A percentile compares a stretch with the other conserved stretches of the same genome.
These are phyloP conservation scores for Nakazawaea anatomiae DNA, from an alignment of 805 yeast species.

Conservation along the genomic window DNA sequence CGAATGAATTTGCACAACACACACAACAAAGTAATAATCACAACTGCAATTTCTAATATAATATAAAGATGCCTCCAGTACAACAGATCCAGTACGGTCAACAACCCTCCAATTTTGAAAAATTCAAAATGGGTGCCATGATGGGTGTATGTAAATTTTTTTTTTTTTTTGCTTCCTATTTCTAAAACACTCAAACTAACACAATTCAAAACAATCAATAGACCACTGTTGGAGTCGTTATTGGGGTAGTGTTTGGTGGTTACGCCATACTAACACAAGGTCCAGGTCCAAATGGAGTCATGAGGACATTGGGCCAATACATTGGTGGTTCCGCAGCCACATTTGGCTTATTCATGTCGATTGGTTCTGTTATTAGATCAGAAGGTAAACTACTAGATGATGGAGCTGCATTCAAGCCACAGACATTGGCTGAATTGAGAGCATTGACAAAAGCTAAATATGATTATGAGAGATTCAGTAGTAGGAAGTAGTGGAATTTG, in stretches of 20 bases:
- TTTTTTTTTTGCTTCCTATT: neutral
- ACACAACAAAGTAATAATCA: no score
- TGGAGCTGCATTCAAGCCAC: slow-evolving; percentile 20
- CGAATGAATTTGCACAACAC: no score
- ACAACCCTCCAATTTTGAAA: slow-evolving; percentile 86
- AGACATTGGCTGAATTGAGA: slow-evolving; percentile 28
- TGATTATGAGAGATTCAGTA: slow-evolving; percentile 18
- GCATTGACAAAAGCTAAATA: slow-evolving; percentile 39
- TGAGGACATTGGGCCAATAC: slow-evolving; percentile 95
- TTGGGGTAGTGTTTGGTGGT: slow-evolving; percentile 93
- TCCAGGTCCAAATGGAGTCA: slow-evolving; percentile 97
- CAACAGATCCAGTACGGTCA: slow-evolving; percentile 57
- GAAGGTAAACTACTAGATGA: slow-evolving; percentile 34
- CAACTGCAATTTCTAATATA: neutral
- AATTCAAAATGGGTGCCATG: slow-evolving; percentile 96
- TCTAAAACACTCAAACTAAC: neutral
- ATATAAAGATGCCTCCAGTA: slow-evolving; percentile 50
- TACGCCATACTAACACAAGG: slow-evolving; percentile 87
- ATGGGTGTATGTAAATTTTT: slow-evolving; percentile 64
- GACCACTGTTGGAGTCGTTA: slow-evolving; percentile 85
- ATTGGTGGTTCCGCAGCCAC: slow-evolving; percentile 96
- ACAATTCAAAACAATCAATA: slow-evolving; percentile 9
- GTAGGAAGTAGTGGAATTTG: neutral
- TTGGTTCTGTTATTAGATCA: slow-evolving; percentile 87
- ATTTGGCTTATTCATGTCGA: slow-evolving; percentile 93